Percentiles rank a stretch among this genome's conserved stretches.
Conservation (phyloP, 164 flowering plant species). For the Pachysandra terminalis region DNA sequence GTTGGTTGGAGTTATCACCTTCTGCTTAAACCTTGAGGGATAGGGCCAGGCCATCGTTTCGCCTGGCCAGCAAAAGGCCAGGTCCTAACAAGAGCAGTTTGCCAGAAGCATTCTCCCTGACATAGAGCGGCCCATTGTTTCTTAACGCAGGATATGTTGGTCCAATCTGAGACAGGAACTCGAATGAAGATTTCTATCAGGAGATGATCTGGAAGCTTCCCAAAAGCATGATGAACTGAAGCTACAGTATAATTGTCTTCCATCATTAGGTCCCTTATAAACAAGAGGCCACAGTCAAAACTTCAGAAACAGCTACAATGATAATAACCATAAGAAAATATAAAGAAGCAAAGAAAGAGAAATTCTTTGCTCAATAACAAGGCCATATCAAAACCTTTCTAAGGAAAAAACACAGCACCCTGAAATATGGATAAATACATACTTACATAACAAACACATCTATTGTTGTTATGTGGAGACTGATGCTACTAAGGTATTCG, state of each 20-base stretch:
- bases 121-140: conserved; percentile 73
- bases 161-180: conserved; percentile 61
- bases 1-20: conserved; percentile 32
- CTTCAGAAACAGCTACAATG: background rate
- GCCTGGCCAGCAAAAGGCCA: conserved; percentile 52
- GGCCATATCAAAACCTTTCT: no score
- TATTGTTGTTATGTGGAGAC: no score
- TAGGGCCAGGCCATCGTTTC: conserved; percentile 84
- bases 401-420: no score
- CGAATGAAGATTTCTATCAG: conserved; percentile 67
- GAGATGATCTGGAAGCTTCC: conserved; percentile 76
- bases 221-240: conserved; percentile 37
- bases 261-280: conserved; percentile 32
- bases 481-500: no score
- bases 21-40: conserved; percentile 65
- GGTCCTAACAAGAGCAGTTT: conserved; percentile 52
- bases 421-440: no score
- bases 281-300: conserved; percentile 6
- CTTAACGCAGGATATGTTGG: conserved; percentile 53
- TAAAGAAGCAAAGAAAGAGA: no score
- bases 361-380: no score
- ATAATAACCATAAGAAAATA: background rate
- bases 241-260: conserved; percentile 15
- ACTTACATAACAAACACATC: no score
- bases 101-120: conserved; percentile 70